Base-by-base conservation (phyloP, 768 basidiomycete species). In the Russula abietina region DNA sequence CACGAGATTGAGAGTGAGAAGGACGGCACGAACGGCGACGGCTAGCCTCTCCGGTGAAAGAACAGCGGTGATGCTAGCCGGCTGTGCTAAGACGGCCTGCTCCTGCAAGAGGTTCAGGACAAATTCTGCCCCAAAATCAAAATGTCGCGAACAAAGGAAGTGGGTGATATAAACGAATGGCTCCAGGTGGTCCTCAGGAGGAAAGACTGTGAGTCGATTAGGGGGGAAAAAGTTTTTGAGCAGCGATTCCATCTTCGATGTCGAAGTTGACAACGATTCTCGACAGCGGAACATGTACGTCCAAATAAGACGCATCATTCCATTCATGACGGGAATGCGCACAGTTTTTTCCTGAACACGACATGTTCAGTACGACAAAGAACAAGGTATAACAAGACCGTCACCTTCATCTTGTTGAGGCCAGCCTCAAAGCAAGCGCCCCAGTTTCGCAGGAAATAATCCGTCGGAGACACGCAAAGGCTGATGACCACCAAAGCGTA, bases 281-380 rank as follows among this genome's bases (percentile, higher is more conserved):
- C 88, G 86, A 70, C 93, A 95, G 17, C 95, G 87, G 71, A 92
- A 95, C n/a, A 97, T 78, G 73, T 97, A 98, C 2, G 93, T 91
- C 95, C 94, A 98, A 38, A 94, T 75, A 46, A 97, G 74, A 10
- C 95, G 85, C 65, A 93, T 71, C 60, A 90, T 82, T 14, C 91
- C 90, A 67, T 94, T 95, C 76, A 95, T 78, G 24, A 91, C 81
- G 2, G 83, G 79, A 0, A 82, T 76, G 14, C 93, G 83, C 59
- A 81, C 79, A 0, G 84, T 78, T 66, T 88, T 89, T 68, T 97
- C 94, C 93, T 96, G 36, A 38, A 24, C n/a, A 17, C 9, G 10
- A 33, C n/a, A 22, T 7, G 22, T 46, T 19, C 30, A 33, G 45
- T 36, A 49, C 57, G 41, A 32, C 17, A 17, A 19, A 41, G 19